Percentiles rank a stretch among this genome's conserved stretches.
phyloP scores from a whole-genome alignment of 2,329 filamentous ascomycete genomes.

The Venturiaceae sp. region DNA sequence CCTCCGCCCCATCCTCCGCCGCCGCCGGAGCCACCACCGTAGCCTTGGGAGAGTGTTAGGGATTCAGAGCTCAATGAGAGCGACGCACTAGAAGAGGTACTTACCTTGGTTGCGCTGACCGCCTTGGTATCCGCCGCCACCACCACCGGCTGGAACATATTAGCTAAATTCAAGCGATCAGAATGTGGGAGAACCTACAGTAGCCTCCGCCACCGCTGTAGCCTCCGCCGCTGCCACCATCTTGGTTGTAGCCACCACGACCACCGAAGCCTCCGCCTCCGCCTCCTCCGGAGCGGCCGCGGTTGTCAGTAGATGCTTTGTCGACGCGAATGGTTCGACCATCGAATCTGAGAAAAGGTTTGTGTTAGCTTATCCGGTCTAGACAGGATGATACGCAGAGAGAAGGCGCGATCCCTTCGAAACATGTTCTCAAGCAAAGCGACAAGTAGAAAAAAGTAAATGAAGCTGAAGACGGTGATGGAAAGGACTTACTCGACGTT shows the following conservation, averaged over 20 bases:
- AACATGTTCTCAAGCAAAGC: too few species aligned
- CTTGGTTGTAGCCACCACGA: conserved; percentile 16
- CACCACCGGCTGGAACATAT: not conserved
- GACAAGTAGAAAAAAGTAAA: conserved; percentile 9
- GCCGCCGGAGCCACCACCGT: conserved; percentile 1
- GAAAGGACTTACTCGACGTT: conserved; percentile 66
- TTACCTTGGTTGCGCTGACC: conserved; percentile 11
- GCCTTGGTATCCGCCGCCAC: conserved; percentile 15
- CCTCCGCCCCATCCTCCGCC: conserved; percentile 6
- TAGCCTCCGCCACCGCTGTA: conserved; percentile 14
- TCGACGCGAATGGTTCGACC: conserved; percentile 91
- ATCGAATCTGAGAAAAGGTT: conserved; percentile 59
- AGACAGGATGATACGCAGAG: not conserved
- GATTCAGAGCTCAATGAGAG: not conserved
- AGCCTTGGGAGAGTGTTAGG: not conserved
- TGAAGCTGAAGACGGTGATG: not conserved
- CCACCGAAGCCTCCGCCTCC: conserved; percentile 28
- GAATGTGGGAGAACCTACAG: not conserved
- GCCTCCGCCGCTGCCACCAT: conserved; percentile 17
- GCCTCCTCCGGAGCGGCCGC: conserved; percentile 49
- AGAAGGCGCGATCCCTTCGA: not conserved
- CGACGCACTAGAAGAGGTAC: not conserved
- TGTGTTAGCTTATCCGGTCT: not conserved
- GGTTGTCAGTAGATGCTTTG: conserved; percentile 76
- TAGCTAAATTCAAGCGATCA: not conserved